Evolutionary conservation across 2,329 filamentous ascomycete species (phyloP).

Genomic region (Helicocarpus griseus): DNA sequence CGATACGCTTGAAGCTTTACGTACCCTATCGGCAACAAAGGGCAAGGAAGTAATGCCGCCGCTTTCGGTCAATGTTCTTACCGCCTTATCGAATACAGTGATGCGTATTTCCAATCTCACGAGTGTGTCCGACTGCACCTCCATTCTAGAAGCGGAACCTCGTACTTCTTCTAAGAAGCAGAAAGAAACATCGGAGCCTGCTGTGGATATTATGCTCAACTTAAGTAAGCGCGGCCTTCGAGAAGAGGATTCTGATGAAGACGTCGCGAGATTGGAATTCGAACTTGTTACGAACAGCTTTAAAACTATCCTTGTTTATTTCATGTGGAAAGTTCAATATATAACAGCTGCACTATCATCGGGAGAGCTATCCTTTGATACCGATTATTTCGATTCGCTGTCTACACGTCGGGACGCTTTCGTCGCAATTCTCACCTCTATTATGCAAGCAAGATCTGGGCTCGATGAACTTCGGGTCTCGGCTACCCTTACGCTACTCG

Average conservation of each 20-base stretch:
- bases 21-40: constrained; percentile 59
- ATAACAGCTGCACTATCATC: constrained; percentile 46
- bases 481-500: constrained; percentile 67
- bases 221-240: constrained; percentile 66
- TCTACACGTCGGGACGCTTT: constrained; percentile 51
- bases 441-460: constrained; percentile 40
- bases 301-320: constrained; percentile 73
- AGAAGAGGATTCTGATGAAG: constrained; percentile 52
- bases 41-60: constrained; percentile 43
- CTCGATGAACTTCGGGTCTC: constrained; percentile 71
- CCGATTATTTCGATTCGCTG: constrained; percentile 57
- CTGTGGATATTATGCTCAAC: constrained; percentile 58
- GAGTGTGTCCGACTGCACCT: constrained; percentile 66
- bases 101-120: constrained; percentile 73
- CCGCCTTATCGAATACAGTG: constrained; percentile 62
- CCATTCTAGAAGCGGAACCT: constrained; percentile 55
- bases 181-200: constrained; percentile 31
- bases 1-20: constrained; percentile 63
- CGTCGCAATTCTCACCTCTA: constrained; percentile 37
- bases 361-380: constrained; percentile 47
- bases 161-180: constrained; percentile 28
- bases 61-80: constrained; percentile 55
- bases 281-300: constrained; percentile 67
- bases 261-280: constrained; percentile 68
- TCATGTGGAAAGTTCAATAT: constrained; percentile 79